Evolutionary conservation across 2,329 filamentous ascomycete genomes (phyloP).

Genomic region (Exophiala calicioides): DNA sequence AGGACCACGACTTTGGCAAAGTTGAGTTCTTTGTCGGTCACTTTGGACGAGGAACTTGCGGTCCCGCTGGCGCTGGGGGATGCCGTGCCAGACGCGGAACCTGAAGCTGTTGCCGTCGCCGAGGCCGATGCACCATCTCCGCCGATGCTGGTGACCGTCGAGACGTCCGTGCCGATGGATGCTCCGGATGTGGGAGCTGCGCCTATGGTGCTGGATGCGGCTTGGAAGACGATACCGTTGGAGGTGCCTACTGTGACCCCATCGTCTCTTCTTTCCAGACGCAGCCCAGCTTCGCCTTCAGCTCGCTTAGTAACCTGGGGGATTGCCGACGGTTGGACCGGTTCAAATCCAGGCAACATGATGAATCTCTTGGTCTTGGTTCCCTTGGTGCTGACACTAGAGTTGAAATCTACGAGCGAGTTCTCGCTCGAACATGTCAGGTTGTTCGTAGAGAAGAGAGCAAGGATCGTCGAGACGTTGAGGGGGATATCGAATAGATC

Average conservation of each 20-base stretch:
- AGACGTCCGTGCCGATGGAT: conserved; percentile 12
- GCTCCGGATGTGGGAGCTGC: conserved; percentile 5
- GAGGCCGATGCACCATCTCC: conserved; percentile 32
- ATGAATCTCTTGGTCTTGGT: conserved; percentile 31
- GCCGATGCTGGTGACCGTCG: conserved; percentile 12
- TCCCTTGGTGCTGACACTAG: conserved; percentile 7
- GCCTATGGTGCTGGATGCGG: conserved; percentile 16
- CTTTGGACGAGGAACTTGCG: conserved; percentile 23
- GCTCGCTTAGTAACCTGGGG: conserved; percentile 14
- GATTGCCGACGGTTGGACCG: too few species aligned
- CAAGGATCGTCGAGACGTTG: conserved; percentile 67
- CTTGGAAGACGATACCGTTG: conserved; percentile 43
- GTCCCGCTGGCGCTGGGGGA: conserved; percentile 16
- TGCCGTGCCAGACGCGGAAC: conserved; percentile 24
- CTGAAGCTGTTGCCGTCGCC: conserved; percentile 30
- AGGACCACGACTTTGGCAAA: conserved; percentile 30
- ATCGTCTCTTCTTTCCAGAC: conserved; percentile 25
- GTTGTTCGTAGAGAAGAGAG: conserved; percentile 72
- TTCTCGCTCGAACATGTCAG: conserved; percentile 85
- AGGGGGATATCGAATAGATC: conserved; percentile 76
- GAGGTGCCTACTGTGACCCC: conserved; percentile 36
- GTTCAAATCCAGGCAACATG: conserved; percentile 26
- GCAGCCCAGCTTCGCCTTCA: conserved; percentile 7
- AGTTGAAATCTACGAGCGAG: conserved; percentile 70
- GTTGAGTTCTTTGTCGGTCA: conserved; percentile 20